phyloP scores from a whole-genome alignment of 2,329 filamentous ascomycete genomes.

The Tolypocladium sp. region DNA sequence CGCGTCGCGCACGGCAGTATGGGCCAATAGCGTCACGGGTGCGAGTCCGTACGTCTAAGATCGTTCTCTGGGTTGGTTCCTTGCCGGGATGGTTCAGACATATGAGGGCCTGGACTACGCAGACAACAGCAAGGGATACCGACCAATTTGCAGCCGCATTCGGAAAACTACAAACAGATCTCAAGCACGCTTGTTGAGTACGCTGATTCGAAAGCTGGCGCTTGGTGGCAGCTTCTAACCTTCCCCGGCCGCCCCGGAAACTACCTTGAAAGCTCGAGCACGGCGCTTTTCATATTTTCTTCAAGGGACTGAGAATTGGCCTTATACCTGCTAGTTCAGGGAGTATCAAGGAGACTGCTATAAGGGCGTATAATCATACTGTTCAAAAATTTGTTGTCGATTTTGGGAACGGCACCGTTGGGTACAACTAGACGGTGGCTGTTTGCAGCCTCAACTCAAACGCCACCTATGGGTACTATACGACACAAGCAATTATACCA shows the following conservation, averaged over 20 bases:
- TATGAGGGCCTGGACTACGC: slow-evolving; percentile 29
- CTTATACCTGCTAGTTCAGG: slow-evolving; percentile 1
- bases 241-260: slow-evolving; percentile 44
- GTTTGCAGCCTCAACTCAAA: slow-evolving; percentile 33
- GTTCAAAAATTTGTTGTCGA: slow-evolving; percentile 34
- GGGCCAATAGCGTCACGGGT: slow-evolving; percentile 41
- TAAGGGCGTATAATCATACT: slow-evolving; percentile 23
- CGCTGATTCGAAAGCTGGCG: slow-evolving; percentile 31
- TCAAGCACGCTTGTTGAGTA: slow-evolving; percentile 22
- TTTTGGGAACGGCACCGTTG: slow-evolving; percentile 29
- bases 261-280: slow-evolving; percentile 51
- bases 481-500: slow-evolving; percentile 21
- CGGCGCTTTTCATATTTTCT: slow-evolving; percentile 47
- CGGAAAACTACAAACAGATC: neutral
- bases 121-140: neutral
- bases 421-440: slow-evolving; percentile 26
- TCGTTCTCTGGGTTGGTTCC: slow-evolving; percentile 45
- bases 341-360: slow-evolving; percentile 11
- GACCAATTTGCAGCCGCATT: slow-evolving; percentile 11
- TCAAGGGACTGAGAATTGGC: slow-evolving; percentile 8
- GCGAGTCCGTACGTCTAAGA: slow-evolving; percentile 44
- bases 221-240: slow-evolving; percentile 45
- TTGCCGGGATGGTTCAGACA: slow-evolving; percentile 40
- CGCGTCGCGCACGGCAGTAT: slow-evolving; percentile 33
- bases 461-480: slow-evolving; percentile 29